A percentile compares a stretch with the other conserved stretches of the same genome.
Conservation (phyloP, 2,329 filamentous ascomycete species). For the Fusarium compactum region DNA sequence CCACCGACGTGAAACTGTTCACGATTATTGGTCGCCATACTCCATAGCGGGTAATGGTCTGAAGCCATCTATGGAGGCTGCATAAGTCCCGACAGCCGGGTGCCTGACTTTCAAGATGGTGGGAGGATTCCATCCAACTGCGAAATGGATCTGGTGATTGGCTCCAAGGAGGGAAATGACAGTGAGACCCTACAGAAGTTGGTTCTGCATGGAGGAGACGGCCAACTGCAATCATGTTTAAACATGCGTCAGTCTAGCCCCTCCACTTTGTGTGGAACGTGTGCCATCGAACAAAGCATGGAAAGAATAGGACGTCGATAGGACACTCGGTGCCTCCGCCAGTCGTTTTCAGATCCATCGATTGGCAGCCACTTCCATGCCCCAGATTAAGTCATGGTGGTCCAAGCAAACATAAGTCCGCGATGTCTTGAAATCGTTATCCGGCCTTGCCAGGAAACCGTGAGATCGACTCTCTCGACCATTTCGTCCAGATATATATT, state of each 20-base stretch:
- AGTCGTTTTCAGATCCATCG: slow-evolving; percentile 31
- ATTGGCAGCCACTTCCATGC: slow-evolving; percentile 7
- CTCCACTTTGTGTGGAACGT: slow-evolving; percentile 48
- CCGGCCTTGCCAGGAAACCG: neutral
- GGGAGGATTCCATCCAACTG: slow-evolving; percentile 31
- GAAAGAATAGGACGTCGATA: slow-evolving; percentile 35
- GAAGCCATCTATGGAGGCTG: slow-evolving; percentile 28
- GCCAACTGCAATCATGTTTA: slow-evolving; percentile 41
- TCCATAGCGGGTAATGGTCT: slow-evolving; percentile 13
- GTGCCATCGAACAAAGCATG: slow-evolving; percentile 40
- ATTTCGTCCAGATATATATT: neutral
- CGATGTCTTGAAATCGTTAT: slow-evolving; percentile 2
- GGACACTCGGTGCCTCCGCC: slow-evolving; percentile 32
- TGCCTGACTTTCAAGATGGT: slow-evolving; percentile 37
- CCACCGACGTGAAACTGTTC: slow-evolving; percentile 27
- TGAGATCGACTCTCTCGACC: slow-evolving; percentile 1
- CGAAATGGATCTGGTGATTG: slow-evolving; percentile 27
- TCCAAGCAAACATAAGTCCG: slow-evolving; percentile 2
- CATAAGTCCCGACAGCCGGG: slow-evolving; percentile 33
- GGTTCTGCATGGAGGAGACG: slow-evolving; percentile 36
- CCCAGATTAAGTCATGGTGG: slow-evolving; percentile 6
- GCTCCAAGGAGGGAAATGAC: slow-evolving; percentile 34
- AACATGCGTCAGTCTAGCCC: slow-evolving; percentile 43
- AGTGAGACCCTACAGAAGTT: slow-evolving; percentile 40
- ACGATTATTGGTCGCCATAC: slow-evolving; percentile 20